phyloP scores from a whole-genome alignment of 2,329 filamentous ascomycete species.

The Colletotrichum spinosum region DNA sequence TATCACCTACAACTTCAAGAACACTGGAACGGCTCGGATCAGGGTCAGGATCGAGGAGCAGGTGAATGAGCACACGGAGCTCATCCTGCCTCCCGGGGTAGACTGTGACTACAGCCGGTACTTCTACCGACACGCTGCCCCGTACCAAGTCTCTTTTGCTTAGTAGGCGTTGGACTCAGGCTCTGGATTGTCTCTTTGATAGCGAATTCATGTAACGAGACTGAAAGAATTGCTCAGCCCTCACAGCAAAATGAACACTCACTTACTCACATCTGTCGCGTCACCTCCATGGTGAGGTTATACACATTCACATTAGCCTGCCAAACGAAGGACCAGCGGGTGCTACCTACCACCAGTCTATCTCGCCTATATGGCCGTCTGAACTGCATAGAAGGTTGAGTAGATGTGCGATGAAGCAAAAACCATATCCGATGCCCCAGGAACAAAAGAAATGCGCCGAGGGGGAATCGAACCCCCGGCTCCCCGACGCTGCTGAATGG shows the following conservation, averaged over 20 bases:
- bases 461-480: slow-evolving; percentile 38
- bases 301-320: no score
- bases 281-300: no score
- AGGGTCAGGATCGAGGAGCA: background rate
- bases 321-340: no score
- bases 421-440: background rate
- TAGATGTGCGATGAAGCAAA: background rate
- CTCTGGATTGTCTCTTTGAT: no score
- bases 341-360: no score
- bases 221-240: no score
- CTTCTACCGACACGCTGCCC: background rate
- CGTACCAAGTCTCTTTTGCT: slow-evolving; percentile 15
- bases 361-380: no score
- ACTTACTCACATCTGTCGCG: no score
- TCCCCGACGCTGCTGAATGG: slow-evolving; percentile 35
- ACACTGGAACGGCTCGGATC: background rate
- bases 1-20: slow-evolving; percentile 17
- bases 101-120: background rate
- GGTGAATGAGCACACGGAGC: background rate
- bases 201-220: no score
- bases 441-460: slow-evolving; percentile 25
- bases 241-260: no score
- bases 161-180: background rate
- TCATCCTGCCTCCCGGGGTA: background rate
- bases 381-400: no score